Base-by-base conservation (phyloP, 1,284 basidiomycete genomes). In the Malassezia japonica region DNA sequence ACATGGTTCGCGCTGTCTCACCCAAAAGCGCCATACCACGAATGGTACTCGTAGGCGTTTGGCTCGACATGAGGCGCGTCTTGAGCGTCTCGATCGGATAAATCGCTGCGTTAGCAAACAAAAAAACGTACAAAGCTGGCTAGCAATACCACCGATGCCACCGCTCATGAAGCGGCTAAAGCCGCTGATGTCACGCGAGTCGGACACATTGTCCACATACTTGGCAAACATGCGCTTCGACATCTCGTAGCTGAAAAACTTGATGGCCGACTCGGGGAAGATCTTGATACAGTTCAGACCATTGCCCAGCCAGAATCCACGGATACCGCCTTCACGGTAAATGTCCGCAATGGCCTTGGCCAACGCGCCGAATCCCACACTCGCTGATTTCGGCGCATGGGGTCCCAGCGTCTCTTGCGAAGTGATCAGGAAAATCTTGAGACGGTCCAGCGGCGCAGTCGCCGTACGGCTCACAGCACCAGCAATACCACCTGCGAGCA, bases 341-440 rank as follows among this genome's bases (percentile, higher is more conserved):
- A 95, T 87, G 54, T 82, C 80, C 24, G 77, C 75, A 28, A 94
- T 76, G 2, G 90, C 90, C 50, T 78, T 78, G 29, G 77, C 77
- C 13, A 98, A 82, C 21, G 84, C 80, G 57, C 79, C 81, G 12
- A 62, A 36, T 24, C 64, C 60, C 34, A 49, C 36, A 24, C 23
- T 25, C 8, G 35, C 24, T 13, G 24, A 20, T 6, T 9, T 13
- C 9, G 31, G 16, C 23, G 25, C n/a, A 5, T 15, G 36, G 3
- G 29, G 21, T 9, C 42, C 57, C 28, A 52, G 46, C 34, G 57
- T 52, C 7, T 52, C 44, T 28, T 74, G 67, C 79, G 80, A 36
- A 4, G 92, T 98, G 60, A 98, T 98, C 50, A 99, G 80, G 74
- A 94, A 98, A 49, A 99, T 82, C 75, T 95, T 99, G 42, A 99